Conservation (phyloP, 805 yeast genomes). For the Starmerella apicola region DNA sequence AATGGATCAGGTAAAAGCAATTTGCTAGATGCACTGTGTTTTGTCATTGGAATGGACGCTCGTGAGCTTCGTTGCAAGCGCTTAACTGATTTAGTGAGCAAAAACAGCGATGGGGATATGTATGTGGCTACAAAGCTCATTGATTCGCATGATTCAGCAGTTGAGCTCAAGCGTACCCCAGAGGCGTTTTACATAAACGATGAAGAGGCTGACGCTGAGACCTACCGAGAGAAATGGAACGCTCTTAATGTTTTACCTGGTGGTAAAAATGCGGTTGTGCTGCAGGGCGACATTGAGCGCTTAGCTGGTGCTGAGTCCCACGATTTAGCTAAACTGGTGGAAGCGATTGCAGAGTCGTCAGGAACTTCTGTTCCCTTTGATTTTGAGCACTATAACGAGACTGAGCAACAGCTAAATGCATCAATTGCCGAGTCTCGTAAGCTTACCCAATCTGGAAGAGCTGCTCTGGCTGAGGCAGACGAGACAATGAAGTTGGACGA, state of each 20-base stretch:
- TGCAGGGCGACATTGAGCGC: slow-evolving; percentile 93
- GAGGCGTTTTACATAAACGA: slow-evolving; percentile 12
- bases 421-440: slow-evolving; percentile 53
- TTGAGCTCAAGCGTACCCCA: slow-evolving; percentile 13
- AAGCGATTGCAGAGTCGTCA: slow-evolving; percentile 37
- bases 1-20: slow-evolving; percentile 97
- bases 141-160: background rate
- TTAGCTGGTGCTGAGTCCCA: slow-evolving; percentile 76
- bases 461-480: slow-evolving; percentile 47
- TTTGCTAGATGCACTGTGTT: slow-evolving; percentile 94
- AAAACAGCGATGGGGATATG: slow-evolving; percentile 25
- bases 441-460: slow-evolving; percentile 59
- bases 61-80: slow-evolving; percentile 62
- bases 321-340: slow-evolving; percentile 63
- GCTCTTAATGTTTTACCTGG: slow-evolving; percentile 71
- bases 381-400: slow-evolving; percentile 50
- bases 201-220: slow-evolving; percentile 20
- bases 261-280: slow-evolving; percentile 83
- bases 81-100: slow-evolving; percentile 64
- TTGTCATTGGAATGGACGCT: slow-evolving; percentile 77
- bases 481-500: slow-evolving; percentile 35
- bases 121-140: slow-evolving; percentile 13
- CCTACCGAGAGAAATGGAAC: slow-evolving; percentile 55
- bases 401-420: slow-evolving; percentile 42
- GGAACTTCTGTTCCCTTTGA: slow-evolving; percentile 59